These are phyloP conservation scores for Trichothecium sympodiale DNA, from an alignment of 2,329 filamentous ascomycete genomes.

Conservation along the genomic window DNA sequence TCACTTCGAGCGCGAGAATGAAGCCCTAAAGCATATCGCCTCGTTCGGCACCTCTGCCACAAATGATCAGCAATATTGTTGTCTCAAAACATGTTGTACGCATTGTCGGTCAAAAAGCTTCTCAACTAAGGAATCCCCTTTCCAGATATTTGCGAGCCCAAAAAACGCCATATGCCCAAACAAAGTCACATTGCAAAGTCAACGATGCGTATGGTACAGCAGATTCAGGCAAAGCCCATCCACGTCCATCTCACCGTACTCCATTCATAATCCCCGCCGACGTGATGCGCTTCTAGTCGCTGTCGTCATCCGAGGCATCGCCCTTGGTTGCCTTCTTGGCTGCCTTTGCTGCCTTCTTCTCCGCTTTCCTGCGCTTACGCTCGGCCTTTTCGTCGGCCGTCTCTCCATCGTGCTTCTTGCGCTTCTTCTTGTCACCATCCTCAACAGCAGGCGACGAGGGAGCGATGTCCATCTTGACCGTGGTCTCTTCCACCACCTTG, in stretches of 20 bases:
- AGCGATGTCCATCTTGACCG: slow-evolving; percentile 18
- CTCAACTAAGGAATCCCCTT: slow-evolving; percentile 1
- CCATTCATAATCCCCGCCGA: no score
- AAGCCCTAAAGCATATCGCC: no score
- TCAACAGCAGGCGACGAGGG: slow-evolving; percentile 31
- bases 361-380: slow-evolving; percentile 47
- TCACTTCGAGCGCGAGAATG: no score
- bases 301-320: slow-evolving; percentile 40
- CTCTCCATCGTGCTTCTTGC: slow-evolving; percentile 76
- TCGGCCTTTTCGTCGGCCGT: slow-evolving; percentile 56
- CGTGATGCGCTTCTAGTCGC: slow-evolving; percentile 28
- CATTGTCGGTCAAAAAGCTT: no score
- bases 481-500: slow-evolving; percentile 21
- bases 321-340: slow-evolving; percentile 43
- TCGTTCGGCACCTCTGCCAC: no score
- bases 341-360: slow-evolving; percentile 47
- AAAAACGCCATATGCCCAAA: slow-evolving; percentile 4
- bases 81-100: no score
- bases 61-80: no score
- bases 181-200: slow-evolving; percentile 1
- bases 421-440: slow-evolving; percentile 51
- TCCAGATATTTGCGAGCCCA: slow-evolving; percentile 2
- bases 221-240: background rate
- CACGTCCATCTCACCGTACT: background rate
- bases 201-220: slow-evolving; percentile 4